Base-by-base conservation (phyloP, 495 filamentous ascomycete genomes). In the Penicillium ochrochloron region DNA sequence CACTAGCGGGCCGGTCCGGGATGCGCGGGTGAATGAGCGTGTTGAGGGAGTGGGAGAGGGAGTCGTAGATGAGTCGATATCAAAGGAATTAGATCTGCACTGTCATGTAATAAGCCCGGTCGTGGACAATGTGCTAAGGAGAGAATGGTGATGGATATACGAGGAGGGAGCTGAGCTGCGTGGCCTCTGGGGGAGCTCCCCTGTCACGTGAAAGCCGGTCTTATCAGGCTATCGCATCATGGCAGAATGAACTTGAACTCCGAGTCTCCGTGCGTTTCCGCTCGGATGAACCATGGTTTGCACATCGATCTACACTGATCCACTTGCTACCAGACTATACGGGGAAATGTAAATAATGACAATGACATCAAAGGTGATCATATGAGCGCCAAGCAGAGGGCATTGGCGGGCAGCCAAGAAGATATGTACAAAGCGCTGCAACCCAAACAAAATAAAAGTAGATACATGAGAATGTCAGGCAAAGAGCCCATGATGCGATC, bases 181-280 rank as follows among this genome's bases (percentile, higher is more conserved):
- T 77, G 72, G 72, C 73, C 73, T 75, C 66, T 50, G 61, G 63
- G 33, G 61, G 48, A 76, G 69, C 73, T 77, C 51, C 23, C 33
- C 21, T 61, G 64, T 77, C 75, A 77, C 75, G 75, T 77, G 75
- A 58, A 31, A 58, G 9, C 6, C 19, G 56, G 37, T 27, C 65
- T 74, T 75, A 75, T 77, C 68, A 61, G 60, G 27, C 39, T 62
- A 66, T 60, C 66, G 59, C 23, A 35, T 12, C 50, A 61, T 42
- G 37, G 3, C 25, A 0, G 25, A 27, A 27, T 27, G 25, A 27
- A 27, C 25, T 27, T 27, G 25, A 27, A 27, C 25, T 27, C 2
- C 25, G 25, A 27, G 25, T 27, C 25, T 27, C 21, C 44, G 21
- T 48, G n/a, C 21, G 10, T n/a, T 15, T 15, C 25, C 25, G 34